Conservation (phyloP, 169 alveolate genomes). For the Eimeria acervulina region DNA sequence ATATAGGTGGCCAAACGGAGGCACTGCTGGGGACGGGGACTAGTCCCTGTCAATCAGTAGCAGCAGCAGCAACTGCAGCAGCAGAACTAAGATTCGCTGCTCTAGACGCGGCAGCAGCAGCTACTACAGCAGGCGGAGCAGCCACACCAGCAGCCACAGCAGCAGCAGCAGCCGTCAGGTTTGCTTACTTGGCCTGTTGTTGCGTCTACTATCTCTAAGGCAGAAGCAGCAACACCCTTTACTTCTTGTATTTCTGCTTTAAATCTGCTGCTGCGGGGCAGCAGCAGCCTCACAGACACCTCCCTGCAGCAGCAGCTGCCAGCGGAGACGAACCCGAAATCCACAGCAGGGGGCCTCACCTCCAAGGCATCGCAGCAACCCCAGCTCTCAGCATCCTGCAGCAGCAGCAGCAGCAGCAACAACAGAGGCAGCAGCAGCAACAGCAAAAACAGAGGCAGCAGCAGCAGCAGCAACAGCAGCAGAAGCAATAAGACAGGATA, state of each 20-base stretch:
- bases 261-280: constrained; percentile 3
- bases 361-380: background rate
- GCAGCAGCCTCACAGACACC: constrained; percentile 1
- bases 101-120: background rate
- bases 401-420: no score
- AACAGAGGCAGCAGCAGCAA: no score
- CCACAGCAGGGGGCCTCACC: background rate
- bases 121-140: background rate
- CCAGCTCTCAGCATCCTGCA: no score
- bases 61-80: constrained; percentile 35
- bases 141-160: background rate
- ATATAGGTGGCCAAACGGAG: no score
- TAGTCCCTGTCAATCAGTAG: background rate
- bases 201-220: background rate
- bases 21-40: no score
- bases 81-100: background rate
- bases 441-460: no score
- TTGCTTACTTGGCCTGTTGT: constrained; percentile 23
- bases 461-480: background rate
- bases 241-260: background rate
- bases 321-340: background rate
- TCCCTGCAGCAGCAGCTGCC: background rate
- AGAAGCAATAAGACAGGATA: background rate
- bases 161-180: constrained; percentile 11
- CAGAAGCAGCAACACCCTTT: background rate